These are phyloP conservation scores for Aspergillus carlsbadensis DNA, from an alignment of 495 filamentous ascomycete genomes.

Conservation along the genomic window DNA sequence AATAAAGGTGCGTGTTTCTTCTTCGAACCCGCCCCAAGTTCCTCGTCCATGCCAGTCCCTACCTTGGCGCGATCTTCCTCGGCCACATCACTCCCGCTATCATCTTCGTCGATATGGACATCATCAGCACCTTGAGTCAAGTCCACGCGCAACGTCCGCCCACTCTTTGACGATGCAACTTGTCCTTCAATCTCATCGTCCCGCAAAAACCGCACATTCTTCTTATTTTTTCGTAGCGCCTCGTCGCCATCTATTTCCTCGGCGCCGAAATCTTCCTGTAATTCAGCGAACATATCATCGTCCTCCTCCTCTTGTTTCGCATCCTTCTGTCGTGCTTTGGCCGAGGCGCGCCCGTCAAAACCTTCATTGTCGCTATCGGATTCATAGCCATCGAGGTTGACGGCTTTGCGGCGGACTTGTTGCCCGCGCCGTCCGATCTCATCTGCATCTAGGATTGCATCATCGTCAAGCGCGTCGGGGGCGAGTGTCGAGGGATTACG, in stretches of 20 bases:
- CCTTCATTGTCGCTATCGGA: slow-evolving; percentile 92
- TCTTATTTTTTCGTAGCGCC: slow-evolving; percentile 62
- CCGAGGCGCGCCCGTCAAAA: slow-evolving; percentile 68
- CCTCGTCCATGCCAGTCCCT: slow-evolving; percentile 74
- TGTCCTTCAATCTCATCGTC: slow-evolving; percentile 83
- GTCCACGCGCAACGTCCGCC: slow-evolving; percentile 65
- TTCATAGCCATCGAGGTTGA: slow-evolving; percentile 96
- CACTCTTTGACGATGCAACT: slow-evolving; percentile 67
- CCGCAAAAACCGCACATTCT: slow-evolving; percentile 74
- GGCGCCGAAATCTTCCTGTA: slow-evolving; percentile 59
- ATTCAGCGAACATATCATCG: slow-evolving; percentile 90
- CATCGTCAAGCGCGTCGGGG: slow-evolving; percentile 73
- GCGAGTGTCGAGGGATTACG: slow-evolving; percentile 91
- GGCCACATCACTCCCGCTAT: slow-evolving; percentile 67
- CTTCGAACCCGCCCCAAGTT: slow-evolving; percentile 82
- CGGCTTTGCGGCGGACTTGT: slow-evolving; percentile 81
- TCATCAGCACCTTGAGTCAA: slow-evolving; percentile 44
- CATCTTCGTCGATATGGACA: slow-evolving; percentile 44
- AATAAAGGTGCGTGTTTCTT: slow-evolving; percentile 95
- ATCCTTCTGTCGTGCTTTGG: slow-evolving; percentile 52
- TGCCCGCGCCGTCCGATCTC: slow-evolving; percentile 82
- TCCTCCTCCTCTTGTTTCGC: slow-evolving; percentile 48
- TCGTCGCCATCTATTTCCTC: slow-evolving; percentile 51
- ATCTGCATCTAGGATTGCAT: slow-evolving; percentile 81
- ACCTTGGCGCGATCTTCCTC: slow-evolving; percentile 70